phyloP scores from a whole-genome alignment of 768 basidiomycete species.

The Leccinellum rugosiceps region DNA sequence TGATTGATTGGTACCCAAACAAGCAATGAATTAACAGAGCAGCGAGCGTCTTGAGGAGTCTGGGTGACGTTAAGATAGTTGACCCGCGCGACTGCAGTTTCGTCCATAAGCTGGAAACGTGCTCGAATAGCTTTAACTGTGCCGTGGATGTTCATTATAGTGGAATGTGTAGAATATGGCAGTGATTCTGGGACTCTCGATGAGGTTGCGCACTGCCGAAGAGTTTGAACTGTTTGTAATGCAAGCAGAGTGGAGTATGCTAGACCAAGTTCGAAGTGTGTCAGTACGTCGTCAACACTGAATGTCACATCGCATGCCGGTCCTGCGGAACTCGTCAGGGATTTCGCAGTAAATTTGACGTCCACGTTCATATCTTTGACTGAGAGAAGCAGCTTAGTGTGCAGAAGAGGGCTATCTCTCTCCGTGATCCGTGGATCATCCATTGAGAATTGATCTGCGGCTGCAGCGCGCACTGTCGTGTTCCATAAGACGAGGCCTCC shows the following conservation, averaged over 20 bases:
- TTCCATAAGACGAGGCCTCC: constrained; percentile 45
- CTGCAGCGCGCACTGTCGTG: constrained; percentile 54
- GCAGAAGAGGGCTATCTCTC: constrained; percentile 44
- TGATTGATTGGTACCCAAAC: constrained; percentile 55
- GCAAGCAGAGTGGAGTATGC: constrained; percentile 71
- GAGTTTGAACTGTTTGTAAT: constrained; percentile 43
- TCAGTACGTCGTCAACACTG: constrained; percentile 50
- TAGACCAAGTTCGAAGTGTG: constrained; percentile 58
- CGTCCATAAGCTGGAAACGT: constrained; percentile 44
- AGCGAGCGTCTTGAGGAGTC: constrained; percentile 20
- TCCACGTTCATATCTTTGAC: constrained; percentile 35
- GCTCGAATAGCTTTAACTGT: constrained; percentile 47
- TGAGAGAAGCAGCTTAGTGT: constrained; percentile 41
- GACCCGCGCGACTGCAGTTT: constrained; percentile 42
- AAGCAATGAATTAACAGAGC: constrained; percentile 41
- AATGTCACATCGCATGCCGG: constrained; percentile 42
- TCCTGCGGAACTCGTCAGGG: constrained; percentile 2
- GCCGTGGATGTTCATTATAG: constrained; percentile 28
- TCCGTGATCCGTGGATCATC: constrained; percentile 63
- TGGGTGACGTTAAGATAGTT: constrained; percentile 22
- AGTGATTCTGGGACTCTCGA: constrained; percentile 17
- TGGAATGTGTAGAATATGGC: constrained; percentile 14
- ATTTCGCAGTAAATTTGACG: constrained; percentile 19
- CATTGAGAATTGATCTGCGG: constrained; percentile 63
- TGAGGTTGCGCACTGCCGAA: constrained; percentile 29